Base-by-base conservation (phyloP, 148 eudicot species). In the Silene latifolia region DNA sequence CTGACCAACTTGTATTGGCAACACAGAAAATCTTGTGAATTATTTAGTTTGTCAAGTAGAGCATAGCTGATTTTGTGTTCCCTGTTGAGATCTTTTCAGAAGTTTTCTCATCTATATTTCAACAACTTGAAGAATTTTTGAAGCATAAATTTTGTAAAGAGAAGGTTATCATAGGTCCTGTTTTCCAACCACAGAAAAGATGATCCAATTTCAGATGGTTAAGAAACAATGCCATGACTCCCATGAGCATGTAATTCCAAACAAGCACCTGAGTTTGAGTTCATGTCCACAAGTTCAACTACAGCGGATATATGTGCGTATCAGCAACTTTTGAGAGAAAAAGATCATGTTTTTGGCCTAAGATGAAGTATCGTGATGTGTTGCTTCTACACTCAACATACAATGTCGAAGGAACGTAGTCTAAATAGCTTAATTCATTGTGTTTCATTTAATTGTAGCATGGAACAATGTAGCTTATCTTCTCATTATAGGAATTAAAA, bases 91-190 rank as follows among this genome's bases (percentile, higher is more conserved):
- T 69, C 17, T 63, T 68, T 76, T 75, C 85, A 91, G 97, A 90
- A 67, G 67, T 73, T 60, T 85, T 94, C 61, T 51, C 83, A 1
- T 74, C 59, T 29, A 72, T 90, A 67, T 88, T 92, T 79, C 81
- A 81, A 79, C 85, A 75, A 72, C 66, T 93, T 60, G 91, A 91
- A 82, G 88, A 83, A 72, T 76, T 72, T 73, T 68, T 94, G 66
- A 91, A 75, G 76, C 76, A 76, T 27, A 82, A 74, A 80, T 91
- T 88, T 78, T 77, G 88, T 58, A 78, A 64, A 85, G 83, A 78
- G 78, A 88, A 82, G 76, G 63, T 63, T 25, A 47, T 24, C 54
- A 15, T 21, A 14, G 67, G 54, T 17, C 68, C 66, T 46, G 76
- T 6, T 35, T 63, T 63, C 17, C 64, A 25, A 5, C 29, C n/a